phyloP scores from a whole-genome alignment of 805 yeast genomes.

The Kuraishia ogatae region DNA sequence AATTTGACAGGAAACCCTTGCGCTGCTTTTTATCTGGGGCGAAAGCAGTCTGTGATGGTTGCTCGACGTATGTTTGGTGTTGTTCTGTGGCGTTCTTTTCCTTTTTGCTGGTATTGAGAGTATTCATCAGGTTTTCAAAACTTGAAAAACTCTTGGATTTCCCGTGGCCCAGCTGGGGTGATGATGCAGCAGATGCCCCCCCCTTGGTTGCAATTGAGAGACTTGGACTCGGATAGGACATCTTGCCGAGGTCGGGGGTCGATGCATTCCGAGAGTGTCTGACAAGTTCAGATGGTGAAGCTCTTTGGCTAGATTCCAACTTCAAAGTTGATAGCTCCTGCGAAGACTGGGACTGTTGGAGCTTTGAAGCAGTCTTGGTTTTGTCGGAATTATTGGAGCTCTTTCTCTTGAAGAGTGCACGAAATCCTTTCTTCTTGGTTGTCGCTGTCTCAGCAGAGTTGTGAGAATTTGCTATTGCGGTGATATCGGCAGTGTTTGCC shows the following conservation, averaged over 20 bases:
- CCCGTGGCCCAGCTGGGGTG: not conserved
- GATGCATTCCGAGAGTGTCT: not conserved
- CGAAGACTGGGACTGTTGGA: not conserved
- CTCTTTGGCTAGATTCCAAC: not conserved
- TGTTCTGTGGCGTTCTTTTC: not conserved
- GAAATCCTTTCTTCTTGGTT: slow-evolving; percentile 13
- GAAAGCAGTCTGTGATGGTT: not conserved
- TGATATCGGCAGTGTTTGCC: not conserved
- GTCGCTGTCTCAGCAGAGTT: not conserved
- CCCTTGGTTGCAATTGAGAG: not conserved
- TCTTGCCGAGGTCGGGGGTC: not conserved
- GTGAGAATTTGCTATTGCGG: not conserved
- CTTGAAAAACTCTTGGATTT: slow-evolving; percentile 7
- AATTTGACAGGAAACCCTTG: slow-evolving; percentile 3
- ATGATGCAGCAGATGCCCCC: not conserved
- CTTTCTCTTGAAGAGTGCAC: slow-evolving; percentile 13
- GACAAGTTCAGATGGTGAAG: not conserved
- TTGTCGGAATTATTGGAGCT: not conserved
- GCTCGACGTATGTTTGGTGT: not conserved
- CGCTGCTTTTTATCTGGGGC: not conserved
- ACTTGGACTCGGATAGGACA: not conserved
- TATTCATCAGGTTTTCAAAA: slow-evolving; percentile 2
- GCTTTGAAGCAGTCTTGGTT: not conserved
- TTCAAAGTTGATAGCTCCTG: not conserved
- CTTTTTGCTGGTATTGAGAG: not conserved